A percentile compares a stretch with the other conserved stretches of the same genome.
Conservation (phyloP, 2,329 filamentous ascomycete species). For the Pseudogymnoascus sp. region DNA sequence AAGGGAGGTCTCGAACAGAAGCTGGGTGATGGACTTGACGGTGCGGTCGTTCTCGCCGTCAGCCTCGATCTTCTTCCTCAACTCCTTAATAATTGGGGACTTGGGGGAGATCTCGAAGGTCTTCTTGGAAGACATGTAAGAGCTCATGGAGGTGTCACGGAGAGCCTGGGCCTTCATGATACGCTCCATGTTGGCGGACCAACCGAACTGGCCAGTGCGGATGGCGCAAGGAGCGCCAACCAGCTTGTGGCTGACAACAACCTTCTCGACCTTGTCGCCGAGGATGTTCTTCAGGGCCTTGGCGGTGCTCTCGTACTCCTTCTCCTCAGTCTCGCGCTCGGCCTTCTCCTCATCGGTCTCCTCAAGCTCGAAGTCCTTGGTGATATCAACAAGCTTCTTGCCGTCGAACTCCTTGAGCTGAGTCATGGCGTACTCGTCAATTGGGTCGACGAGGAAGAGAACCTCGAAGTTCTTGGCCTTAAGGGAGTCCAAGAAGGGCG, state of each 20-base stretch:
- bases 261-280: constrained; percentile 99
- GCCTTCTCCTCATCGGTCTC: constrained; percentile 99
- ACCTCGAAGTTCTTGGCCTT: constrained; percentile 99
- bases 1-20: constrained; percentile 97
- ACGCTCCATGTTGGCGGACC: constrained; percentile 99
- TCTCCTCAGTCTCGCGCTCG: constrained; percentile 90
- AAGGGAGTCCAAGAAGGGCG: constrained; percentile 96
- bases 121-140: constrained; percentile 99
- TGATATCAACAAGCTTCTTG: constrained; percentile 99
- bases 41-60: constrained; percentile 98
- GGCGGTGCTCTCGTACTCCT: constrained; percentile 90
- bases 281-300: constrained; percentile 99
- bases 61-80: constrained; percentile 97
- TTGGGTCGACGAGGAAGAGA: constrained; percentile 97
- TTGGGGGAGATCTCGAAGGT: constrained; percentile 99
- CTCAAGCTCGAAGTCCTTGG: constrained; percentile 99
- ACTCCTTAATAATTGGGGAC: constrained; percentile 95
- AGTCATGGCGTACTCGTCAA: constrained; percentile 99
- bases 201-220: constrained; percentile 98
- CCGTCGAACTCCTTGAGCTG: constrained; percentile 99
- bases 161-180: constrained; percentile 99
- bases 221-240: constrained; percentile 92
- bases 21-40: constrained; percentile 97
- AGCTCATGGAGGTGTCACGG: constrained; percentile 98
- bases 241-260: constrained; percentile 97